Base-by-base conservation (phyloP, 345 rosid species). In the Brassica nigra region DNA sequence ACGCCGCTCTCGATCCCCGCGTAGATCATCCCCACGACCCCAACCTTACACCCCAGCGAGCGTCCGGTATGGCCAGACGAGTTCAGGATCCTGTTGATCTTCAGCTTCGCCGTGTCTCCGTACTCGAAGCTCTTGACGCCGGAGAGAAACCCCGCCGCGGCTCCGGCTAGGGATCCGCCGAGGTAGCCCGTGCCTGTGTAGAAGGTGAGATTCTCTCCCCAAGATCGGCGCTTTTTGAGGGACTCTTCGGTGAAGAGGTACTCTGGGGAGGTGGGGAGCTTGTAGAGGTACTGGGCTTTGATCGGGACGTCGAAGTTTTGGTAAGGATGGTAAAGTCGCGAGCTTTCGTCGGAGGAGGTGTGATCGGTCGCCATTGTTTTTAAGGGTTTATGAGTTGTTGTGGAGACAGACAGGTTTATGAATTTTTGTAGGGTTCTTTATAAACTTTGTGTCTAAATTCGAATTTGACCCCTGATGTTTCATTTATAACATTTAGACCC, bases 161-260 rank as follows among this genome's bases (percentile, higher is more conserved):
- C 94, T 0, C 97, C 97, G 54, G 83, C 81, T 47, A 86, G 37
- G 29, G 97, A 85, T 5, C 90, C 95, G 16, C 82, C 86, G 28
- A 92, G 87, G 79, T 95, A 95, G 20, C 91, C 84, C 2, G 89
- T 68, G 3, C 98, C 97, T 36, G 97, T 90, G 83, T 95, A 95
- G 76, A 90, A 95, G 71, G 95, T 90, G 75, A 95, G 92, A 52
- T 92, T 95, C 78, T 92, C 97, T 9, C 99, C 99, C 99, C 97
- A 92, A 49, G 97, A 90, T 65, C 97, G 97, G 77, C 97, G 97
- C 66, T 89, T 88, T 76, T 66, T 88, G 73, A 86, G 33, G 27
- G 97, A 82, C 70, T 95, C 95, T 62, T 95, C 99, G n/a, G 90
- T 20, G 83, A 91, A 95, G 76, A 92, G 97, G 77, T 76, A 90